Evolutionary conservation across 371 early-diverging fungal genomes (phyloP), one percentile per base, ranked within the genome.

Genomic region (Quaeritorhiza haematococci): DNA sequence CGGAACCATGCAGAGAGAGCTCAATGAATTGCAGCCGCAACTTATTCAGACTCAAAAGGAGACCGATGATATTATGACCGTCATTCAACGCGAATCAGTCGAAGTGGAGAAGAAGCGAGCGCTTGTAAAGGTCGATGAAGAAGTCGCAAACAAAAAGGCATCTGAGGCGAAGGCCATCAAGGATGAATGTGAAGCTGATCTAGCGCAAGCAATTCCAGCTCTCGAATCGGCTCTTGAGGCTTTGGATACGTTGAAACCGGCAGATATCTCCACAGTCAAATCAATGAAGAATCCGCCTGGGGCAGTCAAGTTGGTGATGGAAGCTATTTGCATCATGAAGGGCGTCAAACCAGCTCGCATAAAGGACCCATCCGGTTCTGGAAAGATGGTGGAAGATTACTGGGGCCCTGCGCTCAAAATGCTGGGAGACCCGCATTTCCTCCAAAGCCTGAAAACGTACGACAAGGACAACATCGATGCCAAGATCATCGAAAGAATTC

Each of bases 201-300:
- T 82, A 15, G 69, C 72, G 13, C 71, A 76, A 49, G 81, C 78
- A 6, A 67, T 78, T 51, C 73, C 78, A 6, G 76, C 82, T 15
- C 56, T 85, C 2, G 74, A 79, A 49, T 67, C 73, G 34, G 78
- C 81, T 24, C 56, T 77, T 44, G 78, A 77, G 44, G 76, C 78
- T 0, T 63, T 85, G 19, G 65, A 73, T 49, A 79, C 78, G 3
- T 60, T 85, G 26, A 80, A 78, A 53, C 83, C 83, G 5, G 58
- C 60, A 34, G 77, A 79, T 57, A 72, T 85, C 49, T 76, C 78
- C 4, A 69, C 79, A 28, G 77, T 85, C 21, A 85, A 79, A 57
- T 73, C 74, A 13, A 83, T 85, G 83, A 76, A 75, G 58, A 80
- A 73, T 54, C 85, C 85, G 4, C 83, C 83, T 1, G 72, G 66